Conservation (phyloP, 768 basidiomycete species). For the Leccinum fibrillosum region DNA sequence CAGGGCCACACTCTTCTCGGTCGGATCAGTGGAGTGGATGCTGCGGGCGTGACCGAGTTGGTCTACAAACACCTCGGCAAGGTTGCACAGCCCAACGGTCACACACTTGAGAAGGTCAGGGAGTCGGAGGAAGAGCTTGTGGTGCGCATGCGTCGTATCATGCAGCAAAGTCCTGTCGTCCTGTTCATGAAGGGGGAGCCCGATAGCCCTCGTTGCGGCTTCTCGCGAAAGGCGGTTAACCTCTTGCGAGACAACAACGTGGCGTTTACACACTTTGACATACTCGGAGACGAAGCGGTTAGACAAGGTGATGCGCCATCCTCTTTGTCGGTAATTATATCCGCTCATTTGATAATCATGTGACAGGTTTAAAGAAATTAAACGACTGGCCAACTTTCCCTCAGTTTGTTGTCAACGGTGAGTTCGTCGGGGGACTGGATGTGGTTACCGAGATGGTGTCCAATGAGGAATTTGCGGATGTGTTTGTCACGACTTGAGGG, state of each 20-base stretch:
- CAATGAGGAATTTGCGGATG: constrained; percentile 69
- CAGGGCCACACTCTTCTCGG: constrained; percentile 88
- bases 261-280: constrained; percentile 77
- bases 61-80: constrained; percentile 54
- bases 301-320: constrained; percentile 57
- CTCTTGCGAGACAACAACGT: constrained; percentile 64
- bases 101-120: constrained; percentile 28
- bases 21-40: constrained; percentile 79
- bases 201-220: constrained; percentile 77
- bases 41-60: constrained; percentile 53
- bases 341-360: background rate
- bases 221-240: constrained; percentile 71
- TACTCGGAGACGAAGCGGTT: constrained; percentile 76
- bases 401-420: constrained; percentile 83
- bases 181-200: constrained; percentile 92
- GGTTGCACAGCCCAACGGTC: constrained; percentile 5
- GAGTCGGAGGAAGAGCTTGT: constrained; percentile 70
- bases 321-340: too few relatives aligned
- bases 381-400: constrained; percentile 93
- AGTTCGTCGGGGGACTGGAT: constrained; percentile 94
- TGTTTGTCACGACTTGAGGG: constrained; percentile 15
- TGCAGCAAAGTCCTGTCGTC: constrained; percentile 77
- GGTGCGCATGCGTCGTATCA: constrained; percentile 60
- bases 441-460: constrained; percentile 87
- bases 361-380: constrained; percentile 61